These are phyloP conservation scores for Aspergillus unguis DNA, from an alignment of 2,329 filamentous ascomycete species.

Conservation along the genomic window DNA sequence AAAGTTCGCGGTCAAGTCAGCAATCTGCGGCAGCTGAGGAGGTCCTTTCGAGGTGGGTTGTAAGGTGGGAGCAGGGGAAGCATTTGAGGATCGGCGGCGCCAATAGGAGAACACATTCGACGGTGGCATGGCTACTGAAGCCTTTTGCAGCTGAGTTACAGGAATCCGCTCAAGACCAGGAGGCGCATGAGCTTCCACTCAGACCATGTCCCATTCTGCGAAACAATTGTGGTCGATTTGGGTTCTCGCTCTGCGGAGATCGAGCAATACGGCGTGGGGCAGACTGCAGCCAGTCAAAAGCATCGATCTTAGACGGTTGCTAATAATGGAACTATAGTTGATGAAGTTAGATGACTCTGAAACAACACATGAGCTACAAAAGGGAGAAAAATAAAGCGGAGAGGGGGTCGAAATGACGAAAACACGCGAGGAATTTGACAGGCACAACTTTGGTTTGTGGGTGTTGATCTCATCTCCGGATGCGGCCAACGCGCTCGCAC, in stretches of 20 bases:
- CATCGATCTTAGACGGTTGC: neutral
- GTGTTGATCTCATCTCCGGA: neutral
- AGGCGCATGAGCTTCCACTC: conserved; percentile 4
- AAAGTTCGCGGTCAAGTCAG: conserved; percentile 27
- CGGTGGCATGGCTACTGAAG: conserved; percentile 28
- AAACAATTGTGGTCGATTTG: conserved; percentile 7
- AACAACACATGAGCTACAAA: no score
- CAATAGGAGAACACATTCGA: conserved; percentile 41
- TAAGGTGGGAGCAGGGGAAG: conserved; percentile 26
- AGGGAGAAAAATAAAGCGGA: no score
- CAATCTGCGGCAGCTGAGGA: conserved; percentile 34
- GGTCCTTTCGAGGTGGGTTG: conserved; percentile 23
- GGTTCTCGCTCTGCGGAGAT: conserved; percentile 5
- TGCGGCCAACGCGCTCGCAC: conserved; percentile 1
- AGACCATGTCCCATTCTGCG: conserved; percentile 12
- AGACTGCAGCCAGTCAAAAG: conserved; percentile 3
- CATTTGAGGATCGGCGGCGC: conserved; percentile 36
- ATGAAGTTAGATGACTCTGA: no score
- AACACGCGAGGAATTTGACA: neutral
- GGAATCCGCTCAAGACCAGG: neutral
- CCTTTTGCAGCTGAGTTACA: no score
- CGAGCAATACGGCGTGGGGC: conserved; percentile 12
- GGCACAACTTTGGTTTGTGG: neutral
- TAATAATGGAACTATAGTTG: conserved; percentile 1
- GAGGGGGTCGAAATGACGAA: no score